Base-by-base conservation (phyloP, 164 flowering plant genomes). In the Euptelea pleiosperma region DNA sequence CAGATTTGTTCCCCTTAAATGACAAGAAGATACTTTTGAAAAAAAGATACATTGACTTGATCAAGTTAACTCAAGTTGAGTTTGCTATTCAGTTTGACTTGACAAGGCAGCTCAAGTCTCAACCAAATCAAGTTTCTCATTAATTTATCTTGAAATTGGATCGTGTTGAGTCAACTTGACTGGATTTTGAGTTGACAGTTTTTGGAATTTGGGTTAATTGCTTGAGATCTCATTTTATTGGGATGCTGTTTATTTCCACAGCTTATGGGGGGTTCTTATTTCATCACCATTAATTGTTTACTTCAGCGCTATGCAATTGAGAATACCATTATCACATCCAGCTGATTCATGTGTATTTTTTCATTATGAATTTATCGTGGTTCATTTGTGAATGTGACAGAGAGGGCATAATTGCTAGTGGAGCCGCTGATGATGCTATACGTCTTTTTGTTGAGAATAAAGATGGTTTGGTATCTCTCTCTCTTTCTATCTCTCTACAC, bases 391-490 rank as follows among this genome's bases (percentile, higher is more conserved):
- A 59, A 30, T 68, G 3, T 69, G 55, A 28, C 77, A 94, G 99
- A 79, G 90, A 87, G 10, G 91, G 83, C 34, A 68, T 91, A 57
- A 84, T 94, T 68, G 91, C 90, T 53, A 85, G 76, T 79, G 99
- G 91, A 67, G 96, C 96, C 35, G 99, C 91, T 58, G 99, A 94
- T 82, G 91, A 94, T 70, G 82, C 89, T 43, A 79, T 94, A 26
- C 73, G 86, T 31, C 65, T 94, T 54, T 91, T 94, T 68, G 75
- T 72, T 59, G 88, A 85, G 74, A 71, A 66, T 57, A 68, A 79
- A 60, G 85, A 81, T 53, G 73, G 70, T 43, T 48, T 36, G 82
- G 95, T 85, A 79, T 52, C 22, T 9, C 21, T 14, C 53, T 62
- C 7, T 37, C 33, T 14, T 53, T 48, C n/a, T n/a, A n/a, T n/a